Conservation (phyloP, 139 green algal genomes). For the Haematococcus sp. region DNA sequence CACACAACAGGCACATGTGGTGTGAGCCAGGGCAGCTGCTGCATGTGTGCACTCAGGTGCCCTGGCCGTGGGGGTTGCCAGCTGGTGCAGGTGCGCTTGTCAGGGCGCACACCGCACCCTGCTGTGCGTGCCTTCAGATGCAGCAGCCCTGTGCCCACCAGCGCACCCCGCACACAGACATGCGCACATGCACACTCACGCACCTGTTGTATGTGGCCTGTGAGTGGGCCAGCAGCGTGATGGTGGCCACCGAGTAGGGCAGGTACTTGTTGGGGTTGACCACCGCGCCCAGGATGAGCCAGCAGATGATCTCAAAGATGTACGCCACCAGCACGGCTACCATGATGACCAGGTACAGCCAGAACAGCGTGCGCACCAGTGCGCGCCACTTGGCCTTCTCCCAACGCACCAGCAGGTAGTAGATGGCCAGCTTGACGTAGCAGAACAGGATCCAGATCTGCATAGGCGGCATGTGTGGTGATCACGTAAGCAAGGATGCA, state of each 20-base stretch:
- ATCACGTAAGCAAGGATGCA: conserved; percentile 14
- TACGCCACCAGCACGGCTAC: conserved; percentile 37
- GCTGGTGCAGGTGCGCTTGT: too few species aligned
- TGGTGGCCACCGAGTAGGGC: conserved; percentile 36
- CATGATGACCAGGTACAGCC: conserved; percentile 27
- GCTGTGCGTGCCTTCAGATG: too few species aligned
- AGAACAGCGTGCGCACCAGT: conserved; percentile 31
- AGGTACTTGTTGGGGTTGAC: conserved; percentile 49
- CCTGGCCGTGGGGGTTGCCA: too few species aligned
- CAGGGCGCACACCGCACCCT: too few species aligned
- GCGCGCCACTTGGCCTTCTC: conserved; percentile 8
- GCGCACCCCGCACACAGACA: neutral
- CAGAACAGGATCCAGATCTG: conserved; percentile 30
- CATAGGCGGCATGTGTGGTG: conserved; percentile 4
- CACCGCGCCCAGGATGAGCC: conserved; percentile 34
- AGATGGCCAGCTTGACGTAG: conserved; percentile 33
- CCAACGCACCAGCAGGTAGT: conserved; percentile 18
- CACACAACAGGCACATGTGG: too few species aligned
- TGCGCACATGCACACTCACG: neutral
- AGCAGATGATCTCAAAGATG: conserved; percentile 37
- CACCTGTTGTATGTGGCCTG: conserved; percentile 24
- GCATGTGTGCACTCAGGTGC: too few species aligned
- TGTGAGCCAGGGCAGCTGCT: too few species aligned
- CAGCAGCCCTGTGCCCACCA: neutral
- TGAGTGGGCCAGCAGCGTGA: conserved; percentile 34